phyloP scores from a whole-genome alignment of 768 basidiomycete species.

The Cyclocybe aegerita region DNA sequence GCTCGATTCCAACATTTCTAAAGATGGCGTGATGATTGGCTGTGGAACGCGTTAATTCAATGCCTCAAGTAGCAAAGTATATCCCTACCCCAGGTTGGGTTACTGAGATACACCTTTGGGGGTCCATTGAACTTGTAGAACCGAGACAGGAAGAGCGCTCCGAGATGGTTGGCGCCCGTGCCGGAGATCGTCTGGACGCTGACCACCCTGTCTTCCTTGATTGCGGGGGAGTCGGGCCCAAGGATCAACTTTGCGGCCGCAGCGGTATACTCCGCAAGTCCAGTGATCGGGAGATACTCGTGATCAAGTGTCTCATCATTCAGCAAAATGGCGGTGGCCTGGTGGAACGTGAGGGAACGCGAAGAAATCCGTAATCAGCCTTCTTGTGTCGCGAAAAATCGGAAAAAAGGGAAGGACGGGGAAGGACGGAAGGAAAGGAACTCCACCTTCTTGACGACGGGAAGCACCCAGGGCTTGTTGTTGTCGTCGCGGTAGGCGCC shows the following conservation, averaged over 20 bases:
- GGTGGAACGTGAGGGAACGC: slow-evolving; percentile 1
- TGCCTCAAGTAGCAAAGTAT: slow-evolving; percentile 1
- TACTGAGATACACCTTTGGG: slow-evolving; percentile 79
- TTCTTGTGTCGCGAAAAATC: slow-evolving; percentile 6
- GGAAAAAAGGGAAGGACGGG: slow-evolving; percentile 1
- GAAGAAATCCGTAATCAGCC: slow-evolving; percentile 8
- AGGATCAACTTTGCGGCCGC: slow-evolving; percentile 84
- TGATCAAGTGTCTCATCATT: slow-evolving; percentile 77
- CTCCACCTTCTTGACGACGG: slow-evolving; percentile 82
- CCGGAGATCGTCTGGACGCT: slow-evolving; percentile 95
- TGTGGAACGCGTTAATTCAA: slow-evolving; percentile 25
- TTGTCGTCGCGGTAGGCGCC: slow-evolving; percentile 91
- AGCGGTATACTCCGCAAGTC: slow-evolving; percentile 77
- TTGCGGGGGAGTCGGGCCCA: slow-evolving; percentile 66
- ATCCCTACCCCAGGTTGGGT: slow-evolving; percentile 90
- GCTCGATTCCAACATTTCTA: slow-evolving; percentile 85
- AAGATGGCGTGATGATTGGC: slow-evolving; percentile 91
- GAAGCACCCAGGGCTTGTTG: slow-evolving; percentile 89
- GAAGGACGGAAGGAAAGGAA: not conserved
- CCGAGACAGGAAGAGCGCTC: slow-evolving; percentile 78
- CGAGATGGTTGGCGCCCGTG: slow-evolving; percentile 94
- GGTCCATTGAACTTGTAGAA: slow-evolving; percentile 76
- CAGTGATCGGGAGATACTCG: slow-evolving; percentile 91
- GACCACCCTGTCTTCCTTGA: slow-evolving; percentile 68
- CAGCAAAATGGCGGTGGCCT: slow-evolving; percentile 76